Percentiles rank a stretch among this genome's conserved stretches.
phyloP scores from a whole-genome alignment of 768 basidiomycete species.

The Paxillus ammoniavirescens region DNA sequence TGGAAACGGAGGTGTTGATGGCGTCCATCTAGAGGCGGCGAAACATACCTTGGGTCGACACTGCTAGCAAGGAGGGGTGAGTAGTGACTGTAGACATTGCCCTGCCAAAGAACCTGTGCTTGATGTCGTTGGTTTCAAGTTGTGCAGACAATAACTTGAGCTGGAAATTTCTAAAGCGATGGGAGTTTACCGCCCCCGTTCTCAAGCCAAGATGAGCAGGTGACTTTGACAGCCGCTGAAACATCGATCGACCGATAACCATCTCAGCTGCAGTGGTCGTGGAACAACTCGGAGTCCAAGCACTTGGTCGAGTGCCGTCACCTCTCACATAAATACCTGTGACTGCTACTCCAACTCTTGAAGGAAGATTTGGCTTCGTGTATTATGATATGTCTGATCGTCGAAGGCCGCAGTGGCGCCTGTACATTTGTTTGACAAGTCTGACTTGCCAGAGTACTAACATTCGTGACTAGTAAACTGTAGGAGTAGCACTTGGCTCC shows the following conservation, averaged over 20 bases:
- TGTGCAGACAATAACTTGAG: not conserved
- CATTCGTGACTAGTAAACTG: no score
- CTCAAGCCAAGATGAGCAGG: not conserved
- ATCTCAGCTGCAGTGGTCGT: not conserved
- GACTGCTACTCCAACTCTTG: not conserved
- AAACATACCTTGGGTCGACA: slow-evolving; percentile 33
- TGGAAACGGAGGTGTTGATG: slow-evolving; percentile 24
- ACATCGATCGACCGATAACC: not conserved
- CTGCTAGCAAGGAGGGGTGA: slow-evolving; percentile 34
- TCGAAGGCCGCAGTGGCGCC: not conserved
- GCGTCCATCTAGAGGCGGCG: not conserved
- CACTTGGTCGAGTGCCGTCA: not conserved
- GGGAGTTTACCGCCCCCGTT: not conserved
- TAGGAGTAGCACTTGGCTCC: no score
- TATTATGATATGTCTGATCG: not conserved
- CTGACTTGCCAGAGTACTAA: no score
- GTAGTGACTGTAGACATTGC: slow-evolving; percentile 31
- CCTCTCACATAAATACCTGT: not conserved
- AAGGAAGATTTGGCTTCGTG: no score
- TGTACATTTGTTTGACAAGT: not conserved
- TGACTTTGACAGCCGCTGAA: slow-evolving; percentile 3
- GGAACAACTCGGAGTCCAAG: not conserved
- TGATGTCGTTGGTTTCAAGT: not conserved
- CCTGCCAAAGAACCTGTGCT: not conserved
- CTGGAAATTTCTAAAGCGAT: not conserved